These are phyloP conservation scores for Wickerhamomyces canadensis DNA, from an alignment of 805 yeast species.

Conservation along the genomic window DNA sequence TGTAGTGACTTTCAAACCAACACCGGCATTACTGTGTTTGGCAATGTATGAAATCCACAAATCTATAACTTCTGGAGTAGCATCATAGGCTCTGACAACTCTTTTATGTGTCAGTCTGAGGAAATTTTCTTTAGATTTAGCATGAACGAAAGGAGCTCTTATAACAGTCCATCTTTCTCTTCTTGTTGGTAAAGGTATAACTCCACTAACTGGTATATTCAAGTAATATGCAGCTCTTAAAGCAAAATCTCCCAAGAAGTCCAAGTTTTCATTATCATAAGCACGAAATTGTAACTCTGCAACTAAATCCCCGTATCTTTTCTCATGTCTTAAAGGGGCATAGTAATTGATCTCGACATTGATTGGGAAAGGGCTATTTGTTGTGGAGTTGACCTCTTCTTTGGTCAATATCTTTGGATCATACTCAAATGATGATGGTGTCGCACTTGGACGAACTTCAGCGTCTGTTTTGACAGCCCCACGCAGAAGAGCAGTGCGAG, in stretches of 20 bases:
- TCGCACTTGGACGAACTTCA: slow-evolving; percentile 4
- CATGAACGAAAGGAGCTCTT: slow-evolving; percentile 88
- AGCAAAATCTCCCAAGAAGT: slow-evolving; percentile 78
- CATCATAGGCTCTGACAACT: slow-evolving; percentile 70
- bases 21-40: slow-evolving; percentile 74
- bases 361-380: slow-evolving; percentile 65
- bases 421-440: slow-evolving; percentile 20
- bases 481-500: slow-evolving; percentile 4
- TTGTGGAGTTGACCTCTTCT: slow-evolving; percentile 28
- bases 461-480: slow-evolving; percentile 10
- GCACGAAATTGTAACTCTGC: slow-evolving; percentile 76
- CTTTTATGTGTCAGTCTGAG: slow-evolving; percentile 82
- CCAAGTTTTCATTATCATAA: slow-evolving; percentile 62
- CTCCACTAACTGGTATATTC: slow-evolving; percentile 80
- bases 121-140: slow-evolving; percentile 91
- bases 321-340: slow-evolving; percentile 68
- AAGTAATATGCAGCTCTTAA: slow-evolving; percentile 85
- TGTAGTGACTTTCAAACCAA: slow-evolving; percentile 73
- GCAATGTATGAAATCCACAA: slow-evolving; percentile 72
- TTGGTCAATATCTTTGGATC: slow-evolving; percentile 32
- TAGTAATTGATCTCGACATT: slow-evolving; percentile 77
- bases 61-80: slow-evolving; percentile 80
- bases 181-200: slow-evolving; percentile 61
- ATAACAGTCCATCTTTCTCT: slow-evolving; percentile 91
- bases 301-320: slow-evolving; percentile 66